phyloP scores from a whole-genome alignment of 805 yeast genomes.

The Pichia kluyveri region DNA sequence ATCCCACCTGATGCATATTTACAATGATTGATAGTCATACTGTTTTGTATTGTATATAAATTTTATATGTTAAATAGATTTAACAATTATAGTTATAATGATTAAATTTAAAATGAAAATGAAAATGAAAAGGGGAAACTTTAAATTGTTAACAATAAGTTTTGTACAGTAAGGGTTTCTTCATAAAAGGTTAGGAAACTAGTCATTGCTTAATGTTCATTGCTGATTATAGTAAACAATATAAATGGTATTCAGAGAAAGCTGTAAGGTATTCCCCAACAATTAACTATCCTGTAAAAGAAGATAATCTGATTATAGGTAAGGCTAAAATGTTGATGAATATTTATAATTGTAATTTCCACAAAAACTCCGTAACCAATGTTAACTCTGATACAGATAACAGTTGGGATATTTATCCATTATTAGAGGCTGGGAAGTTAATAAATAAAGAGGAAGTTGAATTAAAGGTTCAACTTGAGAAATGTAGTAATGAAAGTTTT shows the following conservation, averaged over 20 bases:
- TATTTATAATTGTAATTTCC: background rate
- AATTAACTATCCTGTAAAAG: background rate
- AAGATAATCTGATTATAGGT: background rate
- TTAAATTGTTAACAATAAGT: too few species aligned
- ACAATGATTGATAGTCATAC: background rate
- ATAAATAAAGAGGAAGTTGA: background rate
- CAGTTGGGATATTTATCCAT: background rate
- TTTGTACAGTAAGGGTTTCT: too few species aligned
- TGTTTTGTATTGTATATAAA: too few species aligned
- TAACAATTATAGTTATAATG: too few species aligned
- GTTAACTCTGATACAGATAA: background rate
- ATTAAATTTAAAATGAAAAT: too few species aligned
- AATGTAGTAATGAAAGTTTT: background rate
- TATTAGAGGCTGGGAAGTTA: background rate
- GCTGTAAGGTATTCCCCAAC: background rate
- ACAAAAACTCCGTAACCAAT: background rate
- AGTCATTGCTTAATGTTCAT: background rate
- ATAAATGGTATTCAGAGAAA: constrained; percentile 4
- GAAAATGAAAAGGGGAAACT: background rate
- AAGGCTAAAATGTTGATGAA: background rate
- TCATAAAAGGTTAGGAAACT: too few species aligned
- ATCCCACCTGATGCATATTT: constrained; percentile 51
- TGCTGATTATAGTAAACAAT: constrained; percentile 1
- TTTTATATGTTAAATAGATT: too few species aligned
- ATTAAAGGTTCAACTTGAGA: background rate